Evolutionary conservation across 495 filamentous ascomycete genomes (phyloP).

Genomic region (Penicillium daleae): DNA sequence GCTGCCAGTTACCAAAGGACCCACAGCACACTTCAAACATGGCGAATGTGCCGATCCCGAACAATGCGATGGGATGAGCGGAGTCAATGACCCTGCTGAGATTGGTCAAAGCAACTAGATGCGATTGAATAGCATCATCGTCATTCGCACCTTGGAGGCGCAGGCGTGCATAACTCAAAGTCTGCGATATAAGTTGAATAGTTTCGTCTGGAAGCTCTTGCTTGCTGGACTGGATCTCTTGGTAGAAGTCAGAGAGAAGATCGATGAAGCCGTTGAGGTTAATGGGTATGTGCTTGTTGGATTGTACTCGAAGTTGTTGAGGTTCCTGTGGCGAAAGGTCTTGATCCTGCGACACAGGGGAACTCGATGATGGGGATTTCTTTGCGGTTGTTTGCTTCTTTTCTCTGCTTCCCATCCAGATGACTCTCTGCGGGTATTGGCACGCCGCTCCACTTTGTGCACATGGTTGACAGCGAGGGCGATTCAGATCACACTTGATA

Average conservation of each 20-base stretch:
- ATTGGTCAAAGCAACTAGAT: slow-evolving; percentile 34
- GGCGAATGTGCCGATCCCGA: slow-evolving; percentile 40
- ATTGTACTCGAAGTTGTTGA: background rate
- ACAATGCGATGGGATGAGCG: slow-evolving; percentile 37
- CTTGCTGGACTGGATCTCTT: slow-evolving; percentile 33
- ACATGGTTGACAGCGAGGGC: slow-evolving; percentile 37
- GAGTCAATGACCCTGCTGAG: slow-evolving; percentile 36
- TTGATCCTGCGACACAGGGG: background rate
- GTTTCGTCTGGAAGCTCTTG: slow-evolving; percentile 30
- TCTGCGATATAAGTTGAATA: slow-evolving; percentile 33
- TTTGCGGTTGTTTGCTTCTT: slow-evolving; percentile 11
- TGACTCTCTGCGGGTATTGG: slow-evolving; percentile 38
- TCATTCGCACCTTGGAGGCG: slow-evolving; percentile 29
- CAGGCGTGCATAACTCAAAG: slow-evolving; percentile 29
- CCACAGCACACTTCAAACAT: slow-evolving; percentile 42
- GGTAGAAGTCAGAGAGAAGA: slow-evolving; percentile 34
- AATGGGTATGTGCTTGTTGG: slow-evolving; percentile 16
- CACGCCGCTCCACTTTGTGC: slow-evolving; percentile 28
- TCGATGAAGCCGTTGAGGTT: slow-evolving; percentile 42
- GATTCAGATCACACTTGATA: slow-evolving; percentile 41
- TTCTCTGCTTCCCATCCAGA: slow-evolving; percentile 35
- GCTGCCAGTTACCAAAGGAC: slow-evolving; percentile 39
- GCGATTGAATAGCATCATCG: slow-evolving; percentile 32
- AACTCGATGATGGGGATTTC: slow-evolving; percentile 12
- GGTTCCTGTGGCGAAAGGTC: background rate